Conservation (phyloP, 2,329 filamentous ascomycete genomes). For the Claviceps sp. region DNA sequence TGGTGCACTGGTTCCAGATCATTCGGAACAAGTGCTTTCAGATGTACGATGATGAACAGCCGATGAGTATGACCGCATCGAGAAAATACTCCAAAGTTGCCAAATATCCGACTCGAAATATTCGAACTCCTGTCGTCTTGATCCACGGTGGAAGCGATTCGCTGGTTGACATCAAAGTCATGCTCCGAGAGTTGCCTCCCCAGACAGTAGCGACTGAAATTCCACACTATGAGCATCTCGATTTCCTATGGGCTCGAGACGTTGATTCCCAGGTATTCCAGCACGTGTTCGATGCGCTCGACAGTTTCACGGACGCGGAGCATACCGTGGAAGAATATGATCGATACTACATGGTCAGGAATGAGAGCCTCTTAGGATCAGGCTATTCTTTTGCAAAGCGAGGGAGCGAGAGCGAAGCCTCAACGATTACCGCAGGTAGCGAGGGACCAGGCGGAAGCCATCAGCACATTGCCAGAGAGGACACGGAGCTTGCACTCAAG, state of each 20-base stretch:
- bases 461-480: constrained; percentile 18
- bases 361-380: constrained; percentile 33
- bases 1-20: constrained; percentile 99
- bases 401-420: constrained; percentile 24
- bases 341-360: constrained; percentile 38
- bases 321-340: constrained; percentile 49
- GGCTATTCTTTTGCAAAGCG: constrained; percentile 15
- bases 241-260: constrained; percentile 88
- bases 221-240: constrained; percentile 87
- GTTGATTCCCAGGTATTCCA: constrained; percentile 76
- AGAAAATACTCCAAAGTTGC: constrained; percentile 92
- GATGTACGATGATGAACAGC: constrained; percentile 93
- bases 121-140: constrained; percentile 86
- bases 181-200: constrained; percentile 75
- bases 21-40: constrained; percentile 94
- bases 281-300: constrained; percentile 79
- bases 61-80: constrained; percentile 54
- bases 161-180: constrained; percentile 82
- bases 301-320: constrained; percentile 49
- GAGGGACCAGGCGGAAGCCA: constrained; percentile 5
- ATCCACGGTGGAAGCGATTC: constrained; percentile 92
- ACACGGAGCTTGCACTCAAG: not conserved
- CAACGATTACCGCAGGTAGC: constrained; percentile 13
- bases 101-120: constrained; percentile 91
- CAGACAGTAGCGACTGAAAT: constrained; percentile 81